Conservation (phyloP, 2,329 filamentous ascomycete genomes). For the Fusarium palustre region DNA sequence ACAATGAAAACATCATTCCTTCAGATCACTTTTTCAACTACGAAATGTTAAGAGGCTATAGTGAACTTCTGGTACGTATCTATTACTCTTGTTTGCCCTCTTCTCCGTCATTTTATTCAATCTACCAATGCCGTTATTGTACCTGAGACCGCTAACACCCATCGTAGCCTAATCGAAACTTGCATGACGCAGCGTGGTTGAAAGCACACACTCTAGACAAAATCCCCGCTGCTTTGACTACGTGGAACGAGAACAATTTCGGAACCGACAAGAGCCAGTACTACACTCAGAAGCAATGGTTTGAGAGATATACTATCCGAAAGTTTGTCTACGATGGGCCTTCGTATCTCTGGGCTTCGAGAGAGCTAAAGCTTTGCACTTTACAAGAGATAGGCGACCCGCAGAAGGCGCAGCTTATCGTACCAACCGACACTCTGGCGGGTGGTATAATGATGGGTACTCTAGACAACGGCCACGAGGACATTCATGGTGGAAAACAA, state of each 20-base stretch:
- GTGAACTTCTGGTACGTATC: background rate
- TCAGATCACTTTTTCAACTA: conserved; percentile 5
- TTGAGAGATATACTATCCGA: background rate
- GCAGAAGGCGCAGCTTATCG: background rate
- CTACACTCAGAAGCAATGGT: background rate
- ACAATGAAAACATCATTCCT: background rate
- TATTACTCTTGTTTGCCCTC: background rate
- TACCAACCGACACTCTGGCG: background rate
- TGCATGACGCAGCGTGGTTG: background rate
- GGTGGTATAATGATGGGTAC: background rate
- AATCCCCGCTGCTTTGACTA: background rate
- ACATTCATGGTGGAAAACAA: background rate
- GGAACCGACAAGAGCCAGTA: background rate
- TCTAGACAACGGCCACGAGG: background rate
- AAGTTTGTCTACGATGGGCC: background rate
- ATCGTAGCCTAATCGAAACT: background rate
- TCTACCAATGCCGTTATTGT: background rate
- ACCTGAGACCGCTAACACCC: background rate
- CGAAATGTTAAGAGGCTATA: background rate
- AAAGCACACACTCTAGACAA: background rate
- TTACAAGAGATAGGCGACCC: background rate
- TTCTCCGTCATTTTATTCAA: background rate
- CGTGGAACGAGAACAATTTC: background rate
- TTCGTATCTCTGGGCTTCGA: background rate
- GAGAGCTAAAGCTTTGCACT: conserved; percentile 1